Conservation (phyloP, 306 rosid species). For the Vigna unguiculata region DNA sequence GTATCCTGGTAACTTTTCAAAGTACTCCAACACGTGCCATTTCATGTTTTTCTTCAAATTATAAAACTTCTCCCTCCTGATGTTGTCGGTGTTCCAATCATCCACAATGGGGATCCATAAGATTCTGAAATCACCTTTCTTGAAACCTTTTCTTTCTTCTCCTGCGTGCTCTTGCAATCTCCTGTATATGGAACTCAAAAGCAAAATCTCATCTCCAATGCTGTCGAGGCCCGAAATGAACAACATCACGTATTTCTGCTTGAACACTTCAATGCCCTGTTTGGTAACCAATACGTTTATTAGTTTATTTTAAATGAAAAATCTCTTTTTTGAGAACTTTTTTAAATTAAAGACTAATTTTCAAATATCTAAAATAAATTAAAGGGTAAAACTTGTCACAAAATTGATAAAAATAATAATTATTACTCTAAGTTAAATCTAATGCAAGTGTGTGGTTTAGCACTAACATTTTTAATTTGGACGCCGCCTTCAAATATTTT, state of each 20-base stretch:
- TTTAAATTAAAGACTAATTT: background rate
- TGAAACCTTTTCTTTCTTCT: constrained; percentile 22
- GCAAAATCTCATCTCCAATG: constrained; percentile 39
- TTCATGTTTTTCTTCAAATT: constrained; percentile 13
- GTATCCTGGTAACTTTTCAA: constrained; percentile 30
- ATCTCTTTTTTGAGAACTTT: background rate
- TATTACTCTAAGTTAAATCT: background rate
- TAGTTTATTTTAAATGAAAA: background rate
- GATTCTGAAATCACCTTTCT: constrained; percentile 46
- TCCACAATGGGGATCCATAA: constrained; percentile 49
- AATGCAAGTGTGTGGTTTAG: background rate
- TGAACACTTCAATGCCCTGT: constrained; percentile 49
- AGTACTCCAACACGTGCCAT: constrained; percentile 41
- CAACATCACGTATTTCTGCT: constrained; percentile 39
- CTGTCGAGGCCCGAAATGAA: constrained; percentile 43
- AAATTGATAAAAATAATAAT: too few species aligned
- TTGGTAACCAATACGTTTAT: background rate
- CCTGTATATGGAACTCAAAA: constrained; percentile 36
- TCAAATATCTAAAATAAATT: background rate
- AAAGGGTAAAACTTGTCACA: too few species aligned
- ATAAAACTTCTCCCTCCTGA: background rate
- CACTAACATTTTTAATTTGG: constrained; percentile 17
- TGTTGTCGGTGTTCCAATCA: background rate
- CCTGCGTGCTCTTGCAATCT: constrained; percentile 25
- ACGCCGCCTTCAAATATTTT: constrained; percentile 10